phyloP scores from a whole-genome alignment of 116 monocot species.

The Papilionanthe hybrid region DNA sequence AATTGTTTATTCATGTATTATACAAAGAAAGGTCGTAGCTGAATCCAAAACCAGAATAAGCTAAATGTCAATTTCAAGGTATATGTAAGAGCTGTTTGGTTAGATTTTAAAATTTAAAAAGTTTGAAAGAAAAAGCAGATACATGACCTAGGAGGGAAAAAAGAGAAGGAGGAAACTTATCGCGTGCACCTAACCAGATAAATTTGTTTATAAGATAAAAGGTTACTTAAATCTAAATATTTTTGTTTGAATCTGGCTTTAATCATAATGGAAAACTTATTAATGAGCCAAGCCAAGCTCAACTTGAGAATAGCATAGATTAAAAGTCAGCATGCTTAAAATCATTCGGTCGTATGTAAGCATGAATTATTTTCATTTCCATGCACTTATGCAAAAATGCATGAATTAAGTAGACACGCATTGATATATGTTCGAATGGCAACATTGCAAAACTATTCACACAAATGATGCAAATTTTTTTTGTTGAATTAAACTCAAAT shows the following conservation, averaged over 20 bases:
- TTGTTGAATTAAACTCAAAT: background rate
- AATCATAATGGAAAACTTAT: background rate
- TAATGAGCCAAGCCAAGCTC: background rate
- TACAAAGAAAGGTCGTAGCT: background rate
- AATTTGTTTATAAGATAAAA: too few species aligned
- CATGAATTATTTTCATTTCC: background rate
- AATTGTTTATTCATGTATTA: background rate
- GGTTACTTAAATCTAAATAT: background rate
- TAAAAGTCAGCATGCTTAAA: background rate
- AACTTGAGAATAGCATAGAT: background rate
- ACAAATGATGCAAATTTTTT: too few species aligned
- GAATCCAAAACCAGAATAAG: background rate
- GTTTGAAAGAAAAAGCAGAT: too few species aligned
- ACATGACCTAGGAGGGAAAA: too few species aligned
- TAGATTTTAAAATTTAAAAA: background rate
- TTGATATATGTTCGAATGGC: background rate
- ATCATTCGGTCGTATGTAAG: background rate
- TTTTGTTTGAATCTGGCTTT: background rate
- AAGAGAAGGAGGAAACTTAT: too few species aligned
- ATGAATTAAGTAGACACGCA: background rate
- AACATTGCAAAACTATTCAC: too few species aligned
- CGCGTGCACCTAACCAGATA: too few species aligned
- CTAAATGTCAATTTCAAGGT: background rate
- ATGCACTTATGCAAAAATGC: background rate
- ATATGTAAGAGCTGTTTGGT: background rate